Percentiles rank a stretch among this genome's conserved stretches.
Evolutionary conservation across 306 rosid genomes (phyloP).

Genomic region (Cucurbita moschata): DNA sequence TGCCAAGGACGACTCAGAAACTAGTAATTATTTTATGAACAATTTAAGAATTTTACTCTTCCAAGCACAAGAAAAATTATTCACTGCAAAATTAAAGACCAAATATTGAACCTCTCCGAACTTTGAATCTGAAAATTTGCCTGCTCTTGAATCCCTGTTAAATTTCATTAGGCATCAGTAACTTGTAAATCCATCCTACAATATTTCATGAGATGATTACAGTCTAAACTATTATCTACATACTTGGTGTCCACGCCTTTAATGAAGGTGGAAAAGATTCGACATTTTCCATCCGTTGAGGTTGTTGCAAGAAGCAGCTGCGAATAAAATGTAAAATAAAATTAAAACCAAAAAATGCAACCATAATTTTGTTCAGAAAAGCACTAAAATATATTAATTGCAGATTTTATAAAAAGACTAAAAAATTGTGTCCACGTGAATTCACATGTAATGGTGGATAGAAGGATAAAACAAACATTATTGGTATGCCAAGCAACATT

Average conservation of each 20-base stretch:
- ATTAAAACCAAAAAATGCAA: background rate
- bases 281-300: slow-evolving; percentile 93
- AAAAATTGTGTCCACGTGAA: background rate
- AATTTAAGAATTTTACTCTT: background rate
- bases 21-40: background rate
- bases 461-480: slow-evolving; percentile 44
- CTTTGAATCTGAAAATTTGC: slow-evolving; percentile 56
- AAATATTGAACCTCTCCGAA: slow-evolving; percentile 80
- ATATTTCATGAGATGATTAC: background rate
- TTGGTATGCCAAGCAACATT: slow-evolving; percentile 93
- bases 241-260: slow-evolving; percentile 90
- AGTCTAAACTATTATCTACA: slow-evolving; percentile 16
- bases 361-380: background rate
- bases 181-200: slow-evolving; percentile 3
- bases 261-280: slow-evolving; percentile 77
- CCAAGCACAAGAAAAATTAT: background rate
- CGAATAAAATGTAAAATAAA: slow-evolving; percentile 8
- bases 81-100: slow-evolving; percentile 7
- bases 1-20: background rate
- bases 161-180: slow-evolving; percentile 24
- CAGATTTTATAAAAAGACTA: background rate
- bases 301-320: slow-evolving; percentile 93
- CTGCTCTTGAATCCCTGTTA: slow-evolving; percentile 66
- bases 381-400: background rate
- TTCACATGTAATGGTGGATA: background rate